Conservation (phyloP, 768 basidiomycete genomes). For the Lyophyllum atratum region DNA sequence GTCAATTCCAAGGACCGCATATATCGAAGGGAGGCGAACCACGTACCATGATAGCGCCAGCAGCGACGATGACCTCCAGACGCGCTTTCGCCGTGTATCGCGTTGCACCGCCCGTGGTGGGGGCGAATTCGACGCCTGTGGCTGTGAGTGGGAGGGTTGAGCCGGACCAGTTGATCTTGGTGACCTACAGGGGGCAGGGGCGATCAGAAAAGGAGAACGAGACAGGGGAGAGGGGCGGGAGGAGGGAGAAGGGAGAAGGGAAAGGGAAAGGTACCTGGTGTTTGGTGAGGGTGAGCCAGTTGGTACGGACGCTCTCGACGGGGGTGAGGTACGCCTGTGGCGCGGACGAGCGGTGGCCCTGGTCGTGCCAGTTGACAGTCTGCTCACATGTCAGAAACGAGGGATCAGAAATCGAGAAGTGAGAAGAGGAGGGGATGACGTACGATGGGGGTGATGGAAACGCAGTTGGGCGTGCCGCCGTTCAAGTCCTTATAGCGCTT, state of each 20-base stretch:
- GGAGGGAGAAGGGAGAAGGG: not conserved
- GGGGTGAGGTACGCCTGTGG: slow-evolving; percentile 57
- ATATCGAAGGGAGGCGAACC: not conserved
- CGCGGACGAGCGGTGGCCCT: slow-evolving; percentile 56
- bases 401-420: not conserved
- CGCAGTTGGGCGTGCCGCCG: slow-evolving; percentile 56
- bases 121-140: slow-evolving; percentile 48
- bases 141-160: slow-evolving; percentile 39
- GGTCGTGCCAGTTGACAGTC: slow-evolving; percentile 49
- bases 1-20: not conserved
- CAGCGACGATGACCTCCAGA: slow-evolving; percentile 54
- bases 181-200: too few relatives aligned
- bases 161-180: slow-evolving; percentile 42
- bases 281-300: slow-evolving; percentile 49
- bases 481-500: slow-evolving; percentile 50
- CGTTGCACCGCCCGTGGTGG: slow-evolving; percentile 35
- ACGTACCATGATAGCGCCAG: slow-evolving; percentile 47
- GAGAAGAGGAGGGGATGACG: slow-evolving; percentile 7
- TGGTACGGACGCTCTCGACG: slow-evolving; percentile 45
- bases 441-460: slow-evolving; percentile 56
- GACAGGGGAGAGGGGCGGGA: not conserved
- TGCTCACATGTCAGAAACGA: slow-evolving; percentile 14
- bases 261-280: slow-evolving; percentile 30
- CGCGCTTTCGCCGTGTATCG: slow-evolving; percentile 43
- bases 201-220: too few relatives aligned